These are phyloP conservation scores for Andrographis paniculata DNA, from an alignment of 305 asterid species.

Conservation along the genomic window DNA sequence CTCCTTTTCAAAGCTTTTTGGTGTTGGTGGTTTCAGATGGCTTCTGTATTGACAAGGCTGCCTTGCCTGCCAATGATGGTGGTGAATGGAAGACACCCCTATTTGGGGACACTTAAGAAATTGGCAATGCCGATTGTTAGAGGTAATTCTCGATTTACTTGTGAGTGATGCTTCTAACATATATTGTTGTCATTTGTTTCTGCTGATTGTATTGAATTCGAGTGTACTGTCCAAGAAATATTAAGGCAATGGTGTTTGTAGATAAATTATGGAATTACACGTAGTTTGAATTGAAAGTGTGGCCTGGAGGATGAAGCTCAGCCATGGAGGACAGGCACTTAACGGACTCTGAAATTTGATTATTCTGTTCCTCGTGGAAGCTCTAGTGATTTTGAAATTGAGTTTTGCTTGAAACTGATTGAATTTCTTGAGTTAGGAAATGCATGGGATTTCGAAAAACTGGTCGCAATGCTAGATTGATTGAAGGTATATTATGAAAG, in stretches of 20 bases:
- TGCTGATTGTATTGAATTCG: background rate
- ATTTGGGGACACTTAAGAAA: constrained; percentile 22
- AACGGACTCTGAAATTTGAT: background rate
- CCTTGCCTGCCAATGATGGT: constrained; percentile 27
- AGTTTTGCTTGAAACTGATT: too few species aligned
- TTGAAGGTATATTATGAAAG: too few species aligned
- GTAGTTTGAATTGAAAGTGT: background rate
- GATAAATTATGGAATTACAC: too few species aligned
- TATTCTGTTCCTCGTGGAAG: background rate
- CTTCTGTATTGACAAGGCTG: constrained; percentile 28
- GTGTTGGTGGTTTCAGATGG: constrained; percentile 18
- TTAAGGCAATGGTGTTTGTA: background rate
- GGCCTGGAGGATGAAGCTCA: background rate
- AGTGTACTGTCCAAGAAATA: too few species aligned
- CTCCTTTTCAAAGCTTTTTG: too few species aligned
- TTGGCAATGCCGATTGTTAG: constrained; percentile 18
- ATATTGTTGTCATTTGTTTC: background rate
- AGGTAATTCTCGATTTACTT: constrained; percentile 10
- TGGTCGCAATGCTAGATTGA: too few species aligned
- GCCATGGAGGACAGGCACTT: background rate
- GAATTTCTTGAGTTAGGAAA: too few species aligned
- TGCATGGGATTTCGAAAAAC: too few species aligned
- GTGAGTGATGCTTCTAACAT: background rate
- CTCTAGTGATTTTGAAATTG: too few species aligned
- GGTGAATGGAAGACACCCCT: constrained; percentile 31